Base-by-base conservation (phyloP, 257 asterid genomes). In the Solanum sitiens region DNA sequence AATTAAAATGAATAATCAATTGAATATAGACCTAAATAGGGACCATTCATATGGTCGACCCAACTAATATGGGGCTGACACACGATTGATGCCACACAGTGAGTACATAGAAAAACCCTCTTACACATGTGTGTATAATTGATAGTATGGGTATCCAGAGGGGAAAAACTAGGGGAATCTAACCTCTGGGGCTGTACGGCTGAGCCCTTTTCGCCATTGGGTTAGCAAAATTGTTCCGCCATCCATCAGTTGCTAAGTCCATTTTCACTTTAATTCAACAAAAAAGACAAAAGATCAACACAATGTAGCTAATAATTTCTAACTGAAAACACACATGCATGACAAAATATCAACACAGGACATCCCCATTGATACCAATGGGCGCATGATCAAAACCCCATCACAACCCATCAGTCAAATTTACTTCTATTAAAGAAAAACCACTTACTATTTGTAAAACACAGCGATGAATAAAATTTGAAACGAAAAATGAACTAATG, bases 151-250 rank as follows among this genome's bases (percentile, higher is more conserved):
- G 83, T 40, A n/a, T 12, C 13, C 11, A 56, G 23, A 63, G 11
- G 53, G 16, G 14, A 14, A n/a, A 14, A 6, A 6, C 47, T 32
- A 4, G 30, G 73, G 83, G 86, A 87, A 40, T 30, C 75, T 90
- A 27, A 95, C 98, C 98, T 83, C 87, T 87, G 21, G 92, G 86
- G 56, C 87, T 68, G 76, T 30, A 70, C 59, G 92, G 88, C 89
- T 91, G 92, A 67, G n/a, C 86, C 89, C 96, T 92, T 88, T 91
- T 95, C 44, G 85, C 88, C 73, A 75, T 44, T 15, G 93, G 85
- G 32, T 44, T 87, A 85, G 53, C 89, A 37, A 79, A 88, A 63
- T 67, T 90, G 77, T 89, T 89, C 87, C 84, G 79, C 90, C 89
- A 65, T 65, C 89, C 86, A 25, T 87, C 94, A 59, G 87, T 27